phyloP scores from a whole-genome alignment of 192 early-diverging fungal genomes.

The Rhizophagus clarus region DNA sequence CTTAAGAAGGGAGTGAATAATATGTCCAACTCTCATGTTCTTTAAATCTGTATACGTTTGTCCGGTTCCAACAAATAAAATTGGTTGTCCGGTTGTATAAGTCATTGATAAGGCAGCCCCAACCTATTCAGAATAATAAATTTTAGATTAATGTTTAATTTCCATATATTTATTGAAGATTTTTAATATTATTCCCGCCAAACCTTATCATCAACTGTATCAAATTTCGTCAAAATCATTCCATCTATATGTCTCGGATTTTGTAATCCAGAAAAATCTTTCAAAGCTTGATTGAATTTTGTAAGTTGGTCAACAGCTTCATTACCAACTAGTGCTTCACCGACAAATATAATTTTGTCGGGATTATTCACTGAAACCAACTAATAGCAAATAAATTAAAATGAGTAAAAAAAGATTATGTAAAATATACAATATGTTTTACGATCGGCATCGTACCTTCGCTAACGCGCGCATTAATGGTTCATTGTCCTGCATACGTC shows the following conservation, averaged over 20 bases:
- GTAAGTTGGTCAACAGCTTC: constrained; percentile 95
- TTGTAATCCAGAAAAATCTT: constrained; percentile 81
- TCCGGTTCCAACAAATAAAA: constrained; percentile 95
- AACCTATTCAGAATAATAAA: constrained; percentile 50
- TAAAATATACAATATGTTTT: neutral
- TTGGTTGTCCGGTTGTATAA: constrained; percentile 92
- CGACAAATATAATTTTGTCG: constrained; percentile 97
- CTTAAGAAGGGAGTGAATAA: constrained; percentile 67
- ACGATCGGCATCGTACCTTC: constrained; percentile 55
- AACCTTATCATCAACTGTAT: constrained; percentile 94
- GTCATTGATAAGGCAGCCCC: constrained; percentile 97
- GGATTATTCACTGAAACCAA: constrained; percentile 88
- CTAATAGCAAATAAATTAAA: constrained; percentile 34
- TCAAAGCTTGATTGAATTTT: constrained; percentile 93
- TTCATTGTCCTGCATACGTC: constrained; percentile 98
- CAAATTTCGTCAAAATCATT: constrained; percentile 95
- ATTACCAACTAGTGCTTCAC: constrained; percentile 96
- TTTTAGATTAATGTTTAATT: neutral
- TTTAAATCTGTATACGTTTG: constrained; percentile 96
- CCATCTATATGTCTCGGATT: constrained; percentile 92
- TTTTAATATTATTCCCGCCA: neutral
- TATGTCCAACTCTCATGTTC: constrained; percentile 79
- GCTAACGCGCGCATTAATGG: constrained; percentile 95
- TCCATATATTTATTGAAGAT: neutral
- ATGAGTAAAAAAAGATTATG: neutral